Evolutionary conservation across 208 protist species (phyloP).

Genomic region (Novymonas esmeraldas): DNA sequence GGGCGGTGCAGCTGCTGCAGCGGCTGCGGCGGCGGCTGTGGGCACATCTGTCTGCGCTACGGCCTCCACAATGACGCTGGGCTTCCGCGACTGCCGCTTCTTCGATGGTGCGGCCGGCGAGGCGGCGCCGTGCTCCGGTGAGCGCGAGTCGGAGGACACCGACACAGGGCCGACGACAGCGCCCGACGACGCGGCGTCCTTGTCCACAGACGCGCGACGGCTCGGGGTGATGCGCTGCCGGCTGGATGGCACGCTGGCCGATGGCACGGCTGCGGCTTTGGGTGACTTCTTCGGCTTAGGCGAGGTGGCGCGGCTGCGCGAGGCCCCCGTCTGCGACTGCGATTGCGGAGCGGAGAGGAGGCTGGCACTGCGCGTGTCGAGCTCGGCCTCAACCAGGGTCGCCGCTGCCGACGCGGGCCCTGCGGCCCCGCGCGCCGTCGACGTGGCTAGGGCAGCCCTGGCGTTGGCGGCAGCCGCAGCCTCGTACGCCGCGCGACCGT

Average conservation of each 20-base stretch:
- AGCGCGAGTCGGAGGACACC: too few species aligned
- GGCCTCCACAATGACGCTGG: not conserved
- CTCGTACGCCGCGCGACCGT: slow-evolving; percentile 26
- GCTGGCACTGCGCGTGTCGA: slow-evolving; percentile 1
- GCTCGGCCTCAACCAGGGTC: not conserved
- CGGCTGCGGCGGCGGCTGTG: not conserved
- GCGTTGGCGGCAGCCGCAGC: slow-evolving; percentile 5
- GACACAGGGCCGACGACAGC: not conserved
- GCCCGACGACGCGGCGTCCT: not conserved
- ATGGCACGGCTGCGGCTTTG: not conserved
- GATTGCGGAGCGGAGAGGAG: slow-evolving; percentile 3
- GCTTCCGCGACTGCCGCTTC: slow-evolving; percentile 7
- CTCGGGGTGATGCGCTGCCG: not conserved
- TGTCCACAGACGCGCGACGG: slow-evolving; percentile 2
- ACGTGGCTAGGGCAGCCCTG: not conserved
- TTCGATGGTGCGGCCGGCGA: not conserved
- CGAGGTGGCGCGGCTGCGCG: not conserved
- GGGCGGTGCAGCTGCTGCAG: not conserved
- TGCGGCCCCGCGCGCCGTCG: slow-evolving; percentile 9
- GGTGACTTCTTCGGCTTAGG: not conserved
- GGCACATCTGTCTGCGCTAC: not conserved
- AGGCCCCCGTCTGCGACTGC: slow-evolving; percentile 1
- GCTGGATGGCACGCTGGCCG: not conserved
- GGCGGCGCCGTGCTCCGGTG: too few species aligned
- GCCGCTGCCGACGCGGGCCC: not conserved